These are phyloP conservation scores for Draba incana DNA, from an alignment of 345 rosid genomes.

Conservation along the genomic window DNA sequence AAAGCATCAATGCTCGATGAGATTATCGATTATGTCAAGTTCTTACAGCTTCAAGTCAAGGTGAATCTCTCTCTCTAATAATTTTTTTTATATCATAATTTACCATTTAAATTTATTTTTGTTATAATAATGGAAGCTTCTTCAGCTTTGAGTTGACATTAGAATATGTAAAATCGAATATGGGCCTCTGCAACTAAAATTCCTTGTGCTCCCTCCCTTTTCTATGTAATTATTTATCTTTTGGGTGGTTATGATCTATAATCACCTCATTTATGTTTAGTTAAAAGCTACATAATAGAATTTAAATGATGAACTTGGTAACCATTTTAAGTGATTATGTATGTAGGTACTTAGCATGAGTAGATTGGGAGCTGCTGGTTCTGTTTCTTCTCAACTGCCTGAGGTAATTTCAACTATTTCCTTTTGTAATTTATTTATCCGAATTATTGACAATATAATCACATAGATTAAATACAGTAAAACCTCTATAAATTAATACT, in stretches of 20 bases:
- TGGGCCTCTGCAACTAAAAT: slow-evolving; percentile 40
- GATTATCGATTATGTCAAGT: slow-evolving; percentile 98
- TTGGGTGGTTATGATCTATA: neutral
- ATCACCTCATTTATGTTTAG: neutral
- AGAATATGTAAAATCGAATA: slow-evolving; percentile 26
- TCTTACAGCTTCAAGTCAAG: slow-evolving; percentile 99
- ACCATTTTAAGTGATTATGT: neutral
- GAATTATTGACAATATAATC: neutral
- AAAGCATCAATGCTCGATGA: slow-evolving; percentile 99
- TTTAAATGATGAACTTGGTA: neutral
- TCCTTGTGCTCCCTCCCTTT: slow-evolving; percentile 34
- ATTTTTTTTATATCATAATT: neutral
- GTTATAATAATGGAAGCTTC: slow-evolving; percentile 34
- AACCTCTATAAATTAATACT: too few species aligned
- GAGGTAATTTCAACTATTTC: slow-evolving; percentile 54
- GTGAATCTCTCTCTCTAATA: slow-evolving; percentile 44
- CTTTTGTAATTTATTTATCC: neutral
- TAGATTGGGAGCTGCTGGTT: slow-evolving; percentile 88
- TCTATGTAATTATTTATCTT: slow-evolving; percentile 19
- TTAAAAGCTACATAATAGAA: neutral
- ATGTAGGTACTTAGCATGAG: slow-evolving; percentile 94
- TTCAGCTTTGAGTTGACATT: slow-evolving; percentile 43
- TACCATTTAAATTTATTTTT: neutral
- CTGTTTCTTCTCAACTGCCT: slow-evolving; percentile 80
- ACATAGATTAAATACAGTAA: slow-evolving; percentile 6